These are phyloP conservation scores for Eucalyptus urophylla DNA, from an alignment of 345 rosid species.

Conservation along the genomic window DNA sequence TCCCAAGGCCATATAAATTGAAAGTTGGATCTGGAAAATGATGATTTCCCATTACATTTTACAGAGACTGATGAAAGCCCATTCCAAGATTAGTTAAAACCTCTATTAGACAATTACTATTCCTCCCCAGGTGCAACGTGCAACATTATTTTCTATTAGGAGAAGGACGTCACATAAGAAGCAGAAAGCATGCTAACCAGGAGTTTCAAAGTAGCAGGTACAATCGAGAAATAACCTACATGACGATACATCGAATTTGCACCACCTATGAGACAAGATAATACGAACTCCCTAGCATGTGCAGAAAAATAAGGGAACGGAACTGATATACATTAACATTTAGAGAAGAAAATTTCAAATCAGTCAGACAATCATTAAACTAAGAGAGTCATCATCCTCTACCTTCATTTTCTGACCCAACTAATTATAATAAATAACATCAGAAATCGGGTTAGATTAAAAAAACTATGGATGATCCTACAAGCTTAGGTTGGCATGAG, in stretches of 20 bases:
- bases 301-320: not conserved
- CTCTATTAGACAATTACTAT: not conserved
- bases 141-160: not conserved
- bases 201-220: not conserved
- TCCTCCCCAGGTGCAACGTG: not conserved
- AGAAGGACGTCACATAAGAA: not conserved
- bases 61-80: not conserved
- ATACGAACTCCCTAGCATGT: not conserved
- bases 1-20: slow-evolving; percentile 99
- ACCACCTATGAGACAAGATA: not conserved
- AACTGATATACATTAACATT: not conserved
- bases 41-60: not conserved
- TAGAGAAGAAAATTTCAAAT: not conserved
- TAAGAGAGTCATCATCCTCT: not conserved
- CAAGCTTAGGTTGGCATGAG: not conserved
- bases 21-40: slow-evolving; percentile 70
- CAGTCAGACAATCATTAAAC: not conserved
- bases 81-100: not conserved
- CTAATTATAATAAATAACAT: not conserved
- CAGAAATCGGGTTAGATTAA: not conserved
- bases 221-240: not conserved
- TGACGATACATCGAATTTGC: not conserved
- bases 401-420: not conserved
- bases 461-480: not conserved
- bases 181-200: not conserved